Base-by-base conservation (phyloP, 495 filamentous ascomycete genomes). In the Massariosphaeria phaeospora region DNA sequence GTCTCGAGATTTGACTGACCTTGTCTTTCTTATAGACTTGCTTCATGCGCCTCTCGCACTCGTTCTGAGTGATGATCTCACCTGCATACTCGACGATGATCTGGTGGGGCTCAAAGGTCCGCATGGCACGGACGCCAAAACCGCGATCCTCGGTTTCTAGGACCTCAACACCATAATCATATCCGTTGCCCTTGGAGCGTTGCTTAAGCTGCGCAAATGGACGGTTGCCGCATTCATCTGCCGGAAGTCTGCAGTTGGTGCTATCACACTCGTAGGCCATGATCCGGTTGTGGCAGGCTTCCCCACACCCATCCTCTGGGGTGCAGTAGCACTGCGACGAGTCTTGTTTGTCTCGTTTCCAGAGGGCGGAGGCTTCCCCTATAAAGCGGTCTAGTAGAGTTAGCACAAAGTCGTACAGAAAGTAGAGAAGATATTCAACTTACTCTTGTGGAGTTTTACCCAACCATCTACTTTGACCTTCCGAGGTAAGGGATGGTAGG, bases 1-100 rank as follows among this genome's bases (percentile, higher is more conserved):
- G 50, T 17, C 17, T n/a, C 7, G 52, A 36, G 67, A 23, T 25
- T 12, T 36, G 20, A 55, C 82, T 66, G 67, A 96, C 91, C 70
- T 91, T 83, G 52, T 94, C 91, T 63, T 95, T 80, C 67, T 91
- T 90, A 72, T 98, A 98, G 31, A 84, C 78, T 49, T 89, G 82
- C 49, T 85, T 85, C 91, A 97, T 96, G 31, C 93, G 82, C 46
- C 84, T 80, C 61, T 98, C 90, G 64, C 89, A 93, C 68, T 97
- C 94, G 30, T 84, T 82, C 61, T 91, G 87, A 0, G 89, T 95
- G 64, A 98, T 91, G 51, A 98, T 96, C 71, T 98, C 93, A 31
- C 93, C 93, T 7, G 88, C 89, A 66, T 98, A 98, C 66, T 98
- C 93, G 70, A 96, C 88, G 63, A 98, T 96, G 67, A 98, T 94